Conservation (phyloP, 148 eudicot species). For the Amaranthus hypochondriacus region DNA sequence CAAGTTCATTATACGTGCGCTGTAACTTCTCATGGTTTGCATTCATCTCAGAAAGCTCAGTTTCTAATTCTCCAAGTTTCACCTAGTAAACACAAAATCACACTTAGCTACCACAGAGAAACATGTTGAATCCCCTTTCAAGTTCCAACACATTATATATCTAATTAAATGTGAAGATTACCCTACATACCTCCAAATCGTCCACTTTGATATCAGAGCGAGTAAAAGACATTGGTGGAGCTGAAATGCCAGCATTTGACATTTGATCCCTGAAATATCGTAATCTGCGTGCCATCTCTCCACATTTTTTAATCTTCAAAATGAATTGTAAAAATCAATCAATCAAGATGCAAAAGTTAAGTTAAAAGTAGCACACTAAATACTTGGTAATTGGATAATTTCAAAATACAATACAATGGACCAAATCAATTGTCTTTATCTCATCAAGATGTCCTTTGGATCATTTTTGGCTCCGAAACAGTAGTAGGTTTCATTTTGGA, state of each 20-base stretch:
- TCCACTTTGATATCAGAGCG: slow-evolving; percentile 50
- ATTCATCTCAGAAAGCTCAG: slow-evolving; percentile 78
- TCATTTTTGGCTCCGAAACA: not conserved
- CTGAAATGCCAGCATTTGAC: slow-evolving; percentile 65
- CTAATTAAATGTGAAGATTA: not conserved
- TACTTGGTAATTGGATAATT: too few species aligned
- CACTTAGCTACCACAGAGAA: not conserved
- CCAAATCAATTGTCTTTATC: not conserved
- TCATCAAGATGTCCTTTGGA: not conserved
- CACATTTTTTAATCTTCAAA: slow-evolving; percentile 82
- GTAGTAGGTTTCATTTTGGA: not conserved
- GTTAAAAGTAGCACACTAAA: not conserved
- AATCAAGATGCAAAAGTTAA: not conserved
- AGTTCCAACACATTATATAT: not conserved
- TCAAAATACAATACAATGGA: not conserved
- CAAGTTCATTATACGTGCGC: slow-evolving; percentile 77
- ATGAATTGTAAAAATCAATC: slow-evolving; percentile 6
- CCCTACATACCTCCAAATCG: slow-evolving; percentile 66
- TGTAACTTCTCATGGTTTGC: slow-evolving; percentile 79
- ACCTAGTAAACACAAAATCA: slow-evolving; percentile 33
- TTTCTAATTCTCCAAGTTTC: slow-evolving; percentile 76
- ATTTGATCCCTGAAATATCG: slow-evolving; percentile 77
- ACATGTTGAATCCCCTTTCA: not conserved
- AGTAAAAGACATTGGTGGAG: slow-evolving; percentile 39
- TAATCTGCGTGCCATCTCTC: slow-evolving; percentile 89